Base-by-base conservation (phyloP, 345 rosid genomes). In the Populus ilicifolia region DNA sequence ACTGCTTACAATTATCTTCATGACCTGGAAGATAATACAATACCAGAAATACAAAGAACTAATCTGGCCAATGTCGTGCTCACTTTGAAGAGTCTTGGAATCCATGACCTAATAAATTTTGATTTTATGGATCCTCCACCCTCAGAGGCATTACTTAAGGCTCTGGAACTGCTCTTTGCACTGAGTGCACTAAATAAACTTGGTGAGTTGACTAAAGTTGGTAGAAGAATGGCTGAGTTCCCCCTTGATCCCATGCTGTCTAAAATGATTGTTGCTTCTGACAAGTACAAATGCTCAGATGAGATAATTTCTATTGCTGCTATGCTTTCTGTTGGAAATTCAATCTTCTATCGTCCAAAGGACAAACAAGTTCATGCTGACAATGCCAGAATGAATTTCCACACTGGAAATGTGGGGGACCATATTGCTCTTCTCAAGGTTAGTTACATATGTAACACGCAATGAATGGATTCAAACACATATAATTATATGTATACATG, bases 111-210 rank as follows among this genome's bases (percentile, higher is more conserved):
- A 50, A 44, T 93, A 36, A 87, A 92, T 87, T 96, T 96, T 82
- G 99, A 96, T 82, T 96, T 96, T 70, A 96, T 96, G 97, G 99
- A 96, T 65, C 98, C 96, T 72, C 99, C 99, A 20, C 97, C 99
- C 1, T 94, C 98, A 66, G 99, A 93, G 88, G 97, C 99, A 70
- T 86, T 96, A 79, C 86, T 93, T 36, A 93, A 93, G 85, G 96
- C 99, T 35, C 67, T 93, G 71, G 99, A 95, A 74, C 83, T 90
- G 12, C 89, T 95, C 21, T 96, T 89, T 88, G 98, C 98, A 13
- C 82, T 96, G 43, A 89, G 94, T 84, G 99, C 99, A 52, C 75
- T 96, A 36, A 93, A 96, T 85, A 91, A 93, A 81, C 96, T 83
- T 8, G 99, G 99, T 17, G 97, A 96, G 82, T 87, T 96, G 88